Conservation (phyloP, 2,329 filamentous ascomycete species). For the Aspergillus quadricinctus region DNA sequence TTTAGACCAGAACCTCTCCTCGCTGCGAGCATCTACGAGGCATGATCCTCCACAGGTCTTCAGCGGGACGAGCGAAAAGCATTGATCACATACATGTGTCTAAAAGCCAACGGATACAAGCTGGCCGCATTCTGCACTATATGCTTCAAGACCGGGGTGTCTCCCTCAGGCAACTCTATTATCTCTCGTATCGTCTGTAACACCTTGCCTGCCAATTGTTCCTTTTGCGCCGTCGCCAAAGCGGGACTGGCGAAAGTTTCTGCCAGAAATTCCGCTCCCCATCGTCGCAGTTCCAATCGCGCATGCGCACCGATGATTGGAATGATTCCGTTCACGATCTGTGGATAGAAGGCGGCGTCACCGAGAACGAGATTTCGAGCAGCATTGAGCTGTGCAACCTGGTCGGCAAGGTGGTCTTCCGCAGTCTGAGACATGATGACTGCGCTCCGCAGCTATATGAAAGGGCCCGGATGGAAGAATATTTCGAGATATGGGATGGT, state of each 20-base stretch:
- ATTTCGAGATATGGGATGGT: background rate
- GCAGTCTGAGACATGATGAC: slow-evolving; percentile 50
- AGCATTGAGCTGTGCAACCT: slow-evolving; percentile 81
- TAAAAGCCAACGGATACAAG: slow-evolving; percentile 86
- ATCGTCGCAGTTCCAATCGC: slow-evolving; percentile 79
- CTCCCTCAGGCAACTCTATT: slow-evolving; percentile 68
- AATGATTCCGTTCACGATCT: slow-evolving; percentile 88
- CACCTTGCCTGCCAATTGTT: slow-evolving; percentile 69
- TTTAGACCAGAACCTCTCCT: background rate
- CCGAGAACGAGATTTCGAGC: slow-evolving; percentile 84
- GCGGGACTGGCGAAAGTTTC: slow-evolving; percentile 95
- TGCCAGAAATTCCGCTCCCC: slow-evolving; percentile 92
- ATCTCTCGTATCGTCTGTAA: slow-evolving; percentile 70
- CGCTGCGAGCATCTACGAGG: slow-evolving; percentile 17
- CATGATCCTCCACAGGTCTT: slow-evolving; percentile 4
- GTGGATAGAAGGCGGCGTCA: slow-evolving; percentile 83
- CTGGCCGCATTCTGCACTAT: slow-evolving; percentile 85
- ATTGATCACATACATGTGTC: slow-evolving; percentile 76
- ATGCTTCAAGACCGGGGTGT: slow-evolving; percentile 75
- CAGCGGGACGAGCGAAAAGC: slow-evolving; percentile 18
- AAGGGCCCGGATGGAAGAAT: background rate
- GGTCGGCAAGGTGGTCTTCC: slow-evolving; percentile 61
- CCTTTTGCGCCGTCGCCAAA: slow-evolving; percentile 72
- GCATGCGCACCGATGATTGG: slow-evolving; percentile 77
- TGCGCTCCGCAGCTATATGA: slow-evolving; percentile 5